These are phyloP conservation scores for Triticum aestivum DNA, from an alignment of 176 grass and related monocot genomes.

Conservation along the genomic window IWGSC_CS_RefSeq_v2.1 NC_057812.1:81096882-81097381, in stretches of 20 bases:
- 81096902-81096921: not conserved
- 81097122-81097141: not conserved
- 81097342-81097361: not conserved
- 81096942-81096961: not conserved
- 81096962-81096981: not conserved
- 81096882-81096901: not conserved
- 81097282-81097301: slow-evolving; percentile 24
- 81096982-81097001: too few species aligned
- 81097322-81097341: not conserved
- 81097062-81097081: not conserved
- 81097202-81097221: not conserved
- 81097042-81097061: slow-evolving; percentile 32
- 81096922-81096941: not conserved
- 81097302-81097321: slow-evolving; percentile 34
- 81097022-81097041: not conserved
- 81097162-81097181: slow-evolving; percentile 31
- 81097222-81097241: not conserved
- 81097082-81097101: not conserved
- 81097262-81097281: not conserved
- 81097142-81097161: slow-evolving; percentile 2
- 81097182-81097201: slow-evolving; percentile 51
- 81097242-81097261: not conserved
- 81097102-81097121: slow-evolving; percentile 23
- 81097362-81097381: not conserved
- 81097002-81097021: slow-evolving; percentile 13